A percentile compares a stretch with the other conserved stretches of the same genome.
Conservation (phyloP, 225 moss, liverwort and hornwort species). For the Pleurozium schreberi region DNA sequence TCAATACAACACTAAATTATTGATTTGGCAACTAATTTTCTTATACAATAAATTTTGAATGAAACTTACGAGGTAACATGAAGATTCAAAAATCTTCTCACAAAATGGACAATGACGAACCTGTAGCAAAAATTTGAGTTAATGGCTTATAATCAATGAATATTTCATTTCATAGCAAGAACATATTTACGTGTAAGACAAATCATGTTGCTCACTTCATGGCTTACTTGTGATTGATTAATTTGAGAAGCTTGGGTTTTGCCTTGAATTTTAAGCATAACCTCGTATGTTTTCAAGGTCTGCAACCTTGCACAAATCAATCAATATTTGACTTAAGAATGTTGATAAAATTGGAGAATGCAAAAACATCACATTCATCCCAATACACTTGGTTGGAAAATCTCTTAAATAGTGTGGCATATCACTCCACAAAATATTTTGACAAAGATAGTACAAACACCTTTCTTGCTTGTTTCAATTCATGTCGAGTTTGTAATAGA, state of each 20-base stretch:
- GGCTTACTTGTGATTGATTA: constrained; percentile 32
- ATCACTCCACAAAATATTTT: not conserved
- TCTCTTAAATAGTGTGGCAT: not conserved
- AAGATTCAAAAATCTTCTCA: constrained; percentile 88
- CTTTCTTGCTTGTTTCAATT: constrained; percentile 89
- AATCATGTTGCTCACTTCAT: not conserved
- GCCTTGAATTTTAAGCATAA: constrained; percentile 76
- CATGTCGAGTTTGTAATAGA: constrained; percentile 53
- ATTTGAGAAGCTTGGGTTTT: constrained; percentile 44
- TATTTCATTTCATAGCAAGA: not conserved
- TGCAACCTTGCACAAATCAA: constrained; percentile 8
- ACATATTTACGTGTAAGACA: not conserved
- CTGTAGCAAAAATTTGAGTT: constrained; percentile 23
- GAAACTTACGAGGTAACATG: constrained; percentile 69
- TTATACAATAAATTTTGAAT: not conserved
- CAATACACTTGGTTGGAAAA: not conserved
- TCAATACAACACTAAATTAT: not conserved
- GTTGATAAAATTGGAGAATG: not conserved
- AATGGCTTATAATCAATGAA: not conserved
- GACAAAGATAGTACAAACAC: not conserved
- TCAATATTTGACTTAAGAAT: not conserved
- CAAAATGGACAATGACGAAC: constrained; percentile 84
- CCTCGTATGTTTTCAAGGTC: constrained; percentile 80
- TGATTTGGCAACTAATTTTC: not conserved
- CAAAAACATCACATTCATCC: not conserved